Base-by-base conservation (phyloP, 108 stramenopile genomes). In the Aureococcus anophagefferens region DNA sequence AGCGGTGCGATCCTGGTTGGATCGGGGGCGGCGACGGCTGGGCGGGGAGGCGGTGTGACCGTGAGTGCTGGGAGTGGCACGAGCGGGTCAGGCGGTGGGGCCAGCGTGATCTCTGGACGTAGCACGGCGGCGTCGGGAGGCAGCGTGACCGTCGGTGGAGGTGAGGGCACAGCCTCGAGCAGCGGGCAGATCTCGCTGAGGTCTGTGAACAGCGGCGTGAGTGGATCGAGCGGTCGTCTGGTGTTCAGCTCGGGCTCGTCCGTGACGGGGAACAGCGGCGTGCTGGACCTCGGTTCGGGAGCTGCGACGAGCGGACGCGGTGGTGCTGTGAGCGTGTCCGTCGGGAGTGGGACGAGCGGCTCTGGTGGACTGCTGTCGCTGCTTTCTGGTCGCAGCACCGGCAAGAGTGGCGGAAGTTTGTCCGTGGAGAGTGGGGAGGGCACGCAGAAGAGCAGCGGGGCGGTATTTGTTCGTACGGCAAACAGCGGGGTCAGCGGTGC, bases 371-470 rank as follows among this genome's bases (percentile, higher is more conserved):
- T 4, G 17, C 25, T 59, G 21, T 59, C 21, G 7, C 3, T 25
- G 7, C 7, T 1, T 11, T 16, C 51, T 1, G 40, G 40, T 11
- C 5, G 40, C 5, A 44, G 40, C 40, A 44, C 40, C 13, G 40
- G 5, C 13, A 13, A 5, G 40, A 69, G 65, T 0, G 79, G 79
- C 17, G 79, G 79, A 7, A 36, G 31, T 5, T 34, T 80, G 25
- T 14, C 68, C 14, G 29, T 76, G 31, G 64, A 31, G 35, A 65
- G 75, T 32, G 79, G 79, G 0, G 59, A 72, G 18, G 63, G 71
- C 0, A 46, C 68, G 7, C 44, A n/a, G 0, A 51, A 71, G 11
- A 66, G 76, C 29, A 70, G 67, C 59, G 83, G 83, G 5, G 35
- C 46, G 7, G 13, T 59, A 3, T 9, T 25, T 25, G 51, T 59